phyloP scores from a whole-genome alignment of 768 basidiomycete genomes.

The Boletellus sp. region DNA sequence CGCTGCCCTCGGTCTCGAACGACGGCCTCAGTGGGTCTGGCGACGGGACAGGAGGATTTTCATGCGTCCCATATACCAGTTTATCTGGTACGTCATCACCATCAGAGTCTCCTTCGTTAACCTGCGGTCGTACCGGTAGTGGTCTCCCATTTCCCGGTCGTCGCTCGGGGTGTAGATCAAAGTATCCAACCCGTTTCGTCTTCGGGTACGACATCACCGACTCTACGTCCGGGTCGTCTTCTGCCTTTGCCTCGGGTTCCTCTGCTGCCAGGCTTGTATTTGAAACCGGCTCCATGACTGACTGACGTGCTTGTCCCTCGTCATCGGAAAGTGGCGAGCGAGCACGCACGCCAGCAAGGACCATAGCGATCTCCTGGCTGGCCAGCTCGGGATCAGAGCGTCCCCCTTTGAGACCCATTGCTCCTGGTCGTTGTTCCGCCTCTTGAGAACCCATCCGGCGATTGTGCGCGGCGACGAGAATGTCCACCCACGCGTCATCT shows the following conservation, averaged over 20 bases:
- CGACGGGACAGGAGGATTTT: constrained; percentile 12
- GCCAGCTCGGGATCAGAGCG: constrained; percentile 66
- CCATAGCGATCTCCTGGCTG: constrained; percentile 69
- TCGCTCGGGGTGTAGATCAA: constrained; percentile 76
- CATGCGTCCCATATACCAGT: constrained; percentile 30
- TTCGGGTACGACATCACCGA: constrained; percentile 36
- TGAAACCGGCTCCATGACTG: constrained; percentile 10
- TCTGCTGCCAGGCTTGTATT: constrained; percentile 20
- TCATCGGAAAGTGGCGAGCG: constrained; percentile 39
- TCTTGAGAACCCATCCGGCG: constrained; percentile 57
- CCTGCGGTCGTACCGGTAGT: constrained; percentile 24
- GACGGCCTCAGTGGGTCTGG: constrained; percentile 30
- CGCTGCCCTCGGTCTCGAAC: constrained; percentile 32
- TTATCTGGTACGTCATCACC: constrained; percentile 35
- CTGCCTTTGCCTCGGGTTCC: constrained; percentile 42
- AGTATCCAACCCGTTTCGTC: constrained; percentile 56
- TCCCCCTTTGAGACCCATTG: constrained; percentile 31
- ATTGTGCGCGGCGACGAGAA: constrained; percentile 59
- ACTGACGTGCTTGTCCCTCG: constrained; percentile 26
- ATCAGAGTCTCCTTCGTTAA: constrained; percentile 32
- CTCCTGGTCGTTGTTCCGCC: constrained; percentile 34
- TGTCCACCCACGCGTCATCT: constrained; percentile 88
- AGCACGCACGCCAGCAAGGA: constrained; percentile 53
- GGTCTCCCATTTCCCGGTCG: constrained; percentile 32
- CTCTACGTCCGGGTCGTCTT: constrained; percentile 44